Conservation (phyloP, 2,329 filamentous ascomycete species). For the Bipolaris victoriae region DNA sequence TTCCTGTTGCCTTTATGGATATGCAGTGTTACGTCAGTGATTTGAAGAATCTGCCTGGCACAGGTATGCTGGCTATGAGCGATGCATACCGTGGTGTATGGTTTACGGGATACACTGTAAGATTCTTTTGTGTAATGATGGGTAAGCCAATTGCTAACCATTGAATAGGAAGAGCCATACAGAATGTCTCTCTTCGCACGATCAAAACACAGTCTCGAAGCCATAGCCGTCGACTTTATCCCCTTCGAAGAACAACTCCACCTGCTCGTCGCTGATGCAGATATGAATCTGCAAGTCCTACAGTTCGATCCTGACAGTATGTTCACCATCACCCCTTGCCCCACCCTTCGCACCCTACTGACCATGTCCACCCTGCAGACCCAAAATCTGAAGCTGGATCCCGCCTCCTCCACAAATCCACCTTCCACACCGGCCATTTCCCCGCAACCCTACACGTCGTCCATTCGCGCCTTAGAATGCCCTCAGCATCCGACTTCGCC, state of each 20-base stretch:
- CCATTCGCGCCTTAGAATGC: slow-evolving; percentile 65
- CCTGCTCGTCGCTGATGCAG: slow-evolving; percentile 81
- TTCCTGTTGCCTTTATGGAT: slow-evolving; percentile 96
- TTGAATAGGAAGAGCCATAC: slow-evolving; percentile 80
- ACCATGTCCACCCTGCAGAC: slow-evolving; percentile 59
- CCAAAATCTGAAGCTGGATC: slow-evolving; percentile 91
- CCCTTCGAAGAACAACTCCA: slow-evolving; percentile 83
- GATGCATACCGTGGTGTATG: slow-evolving; percentile 94
- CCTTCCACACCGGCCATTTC: slow-evolving; percentile 85
- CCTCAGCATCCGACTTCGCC: slow-evolving; percentile 37
- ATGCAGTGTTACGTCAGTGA: slow-evolving; percentile 92
- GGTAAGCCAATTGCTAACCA: slow-evolving; percentile 17
- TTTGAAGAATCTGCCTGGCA: slow-evolving; percentile 81
- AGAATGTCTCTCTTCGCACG: slow-evolving; percentile 94
- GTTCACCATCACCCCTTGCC: slow-evolving; percentile 42
- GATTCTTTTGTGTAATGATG: slow-evolving; percentile 18
- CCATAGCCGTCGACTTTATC: slow-evolving; percentile 83
- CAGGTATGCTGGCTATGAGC: slow-evolving; percentile 84
- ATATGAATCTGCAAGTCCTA: slow-evolving; percentile 84
- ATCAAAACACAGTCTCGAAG: slow-evolving; percentile 76
- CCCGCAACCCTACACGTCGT: slow-evolving; percentile 78
- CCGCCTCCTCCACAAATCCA: slow-evolving; percentile 82
- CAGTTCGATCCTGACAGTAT: slow-evolving; percentile 94
- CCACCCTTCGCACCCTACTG: neutral
- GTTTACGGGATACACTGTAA: slow-evolving; percentile 88